These are phyloP conservation scores for Backusella sp. DNA, from an alignment of 192 early-diverging fungal species.

Conservation along the genomic window DNA sequence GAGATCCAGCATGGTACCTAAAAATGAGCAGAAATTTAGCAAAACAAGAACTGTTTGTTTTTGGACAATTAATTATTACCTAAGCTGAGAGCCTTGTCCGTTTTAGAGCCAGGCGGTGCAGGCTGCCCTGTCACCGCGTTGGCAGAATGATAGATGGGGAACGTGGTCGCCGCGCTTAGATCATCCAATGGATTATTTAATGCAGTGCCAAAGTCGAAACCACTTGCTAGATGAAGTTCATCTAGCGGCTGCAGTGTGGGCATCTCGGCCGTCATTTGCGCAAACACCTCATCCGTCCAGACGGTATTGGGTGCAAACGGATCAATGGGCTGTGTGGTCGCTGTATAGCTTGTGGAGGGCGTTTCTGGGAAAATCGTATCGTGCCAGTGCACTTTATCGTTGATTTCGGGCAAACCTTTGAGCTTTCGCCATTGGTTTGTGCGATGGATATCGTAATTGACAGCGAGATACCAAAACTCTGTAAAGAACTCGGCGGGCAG, in stretches of 20 bases:
- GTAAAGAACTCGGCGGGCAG: slow-evolving; percentile 27
- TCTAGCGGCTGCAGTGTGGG: slow-evolving; percentile 20
- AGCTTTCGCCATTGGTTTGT: slow-evolving; percentile 36
- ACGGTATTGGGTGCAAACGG: background rate
- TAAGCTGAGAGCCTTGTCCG: slow-evolving; percentile 4
- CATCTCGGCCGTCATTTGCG: slow-evolving; percentile 21
- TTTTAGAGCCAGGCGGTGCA: background rate
- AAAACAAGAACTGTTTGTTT: background rate
- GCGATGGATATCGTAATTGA: slow-evolving; percentile 28
- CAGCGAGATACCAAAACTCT: slow-evolving; percentile 33
- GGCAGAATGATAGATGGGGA: background rate
- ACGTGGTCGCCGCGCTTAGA: background rate
- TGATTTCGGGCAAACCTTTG: slow-evolving; percentile 31
- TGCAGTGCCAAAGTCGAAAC: slow-evolving; percentile 10
- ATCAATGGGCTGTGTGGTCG: background rate
- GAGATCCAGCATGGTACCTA: slow-evolving; percentile 26
- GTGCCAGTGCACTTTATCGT: background rate
- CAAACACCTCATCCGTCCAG: slow-evolving; percentile 30
- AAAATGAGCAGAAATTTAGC: background rate
- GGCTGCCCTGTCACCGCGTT: background rate
- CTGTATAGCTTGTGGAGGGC: background rate
- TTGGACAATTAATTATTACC: background rate
- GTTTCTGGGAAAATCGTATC: background rate
- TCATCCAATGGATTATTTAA: background rate
- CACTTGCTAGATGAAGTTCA: slow-evolving; percentile 3